phyloP scores from a whole-genome alignment of 345 rosid genomes.

The Salix purpurea region DNA sequence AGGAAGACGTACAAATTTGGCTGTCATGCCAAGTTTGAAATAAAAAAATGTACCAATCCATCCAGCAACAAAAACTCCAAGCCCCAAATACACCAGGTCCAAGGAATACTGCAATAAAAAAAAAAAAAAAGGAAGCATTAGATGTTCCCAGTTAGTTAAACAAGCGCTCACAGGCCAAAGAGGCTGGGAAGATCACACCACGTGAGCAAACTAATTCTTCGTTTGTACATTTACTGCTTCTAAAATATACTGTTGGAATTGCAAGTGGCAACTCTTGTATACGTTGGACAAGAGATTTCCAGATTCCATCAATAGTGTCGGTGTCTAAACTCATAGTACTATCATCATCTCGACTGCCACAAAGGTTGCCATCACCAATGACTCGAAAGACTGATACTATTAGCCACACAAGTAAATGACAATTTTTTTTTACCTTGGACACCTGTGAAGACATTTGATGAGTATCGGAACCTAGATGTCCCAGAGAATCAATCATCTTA shows the following conservation, averaged over 20 bases:
- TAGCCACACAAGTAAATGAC: too few species aligned
- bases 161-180: neutral
- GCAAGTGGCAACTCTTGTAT: too few species aligned
- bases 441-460: slow-evolving; percentile 44
- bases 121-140: neutral
- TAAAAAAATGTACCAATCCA: slow-evolving; percentile 55
- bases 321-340: too few species aligned
- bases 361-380: too few species aligned
- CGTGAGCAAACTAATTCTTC: neutral
- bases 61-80: slow-evolving; percentile 47
- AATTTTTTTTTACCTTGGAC: slow-evolving; percentile 40
- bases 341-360: too few species aligned
- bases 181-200: neutral
- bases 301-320: too few species aligned
- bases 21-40: neutral
- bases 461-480: slow-evolving; percentile 50
- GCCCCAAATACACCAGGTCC: slow-evolving; percentile 63
- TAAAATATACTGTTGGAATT: too few species aligned
- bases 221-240: too few species aligned
- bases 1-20: neutral
- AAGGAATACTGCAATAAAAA: slow-evolving; percentile 50
- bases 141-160: neutral
- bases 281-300: too few species aligned
- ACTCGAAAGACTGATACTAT: too few species aligned
- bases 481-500: slow-evolving; percentile 65